Evolutionary conservation across 768 basidiomycete species (phyloP).

Genomic region (Tricholomella constricta): DNA sequence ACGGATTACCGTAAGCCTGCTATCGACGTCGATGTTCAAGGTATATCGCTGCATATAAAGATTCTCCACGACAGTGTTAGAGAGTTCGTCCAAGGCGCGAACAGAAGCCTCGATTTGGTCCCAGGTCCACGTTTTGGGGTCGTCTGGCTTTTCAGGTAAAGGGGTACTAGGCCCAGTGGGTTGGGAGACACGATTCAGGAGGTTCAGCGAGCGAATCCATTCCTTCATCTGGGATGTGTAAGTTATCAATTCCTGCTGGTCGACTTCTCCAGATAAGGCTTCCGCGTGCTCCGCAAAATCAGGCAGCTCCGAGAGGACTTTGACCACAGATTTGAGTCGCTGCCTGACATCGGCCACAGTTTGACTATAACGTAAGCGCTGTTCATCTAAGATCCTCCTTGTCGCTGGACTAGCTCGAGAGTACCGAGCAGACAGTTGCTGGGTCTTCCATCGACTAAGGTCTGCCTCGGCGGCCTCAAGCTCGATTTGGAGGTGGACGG

Average conservation of each 20-base stretch:
- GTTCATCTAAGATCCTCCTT: slow-evolving; percentile 1
- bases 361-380: neutral
- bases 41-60: neutral
- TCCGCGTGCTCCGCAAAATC: neutral
- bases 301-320: neutral
- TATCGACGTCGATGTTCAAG: neutral
- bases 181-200: neutral
- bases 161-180: too few species aligned
- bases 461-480: slow-evolving; percentile 5
- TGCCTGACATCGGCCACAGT: neutral
- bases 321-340: neutral
- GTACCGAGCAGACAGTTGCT: slow-evolving; percentile 3
- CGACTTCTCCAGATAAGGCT: neutral
- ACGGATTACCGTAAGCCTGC: neutral
- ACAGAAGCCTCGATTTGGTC: slow-evolving; percentile 4
- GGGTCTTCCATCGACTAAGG: slow-evolving; percentile 9
- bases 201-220: slow-evolving; percentile 3
- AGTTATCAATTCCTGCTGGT: neutral
- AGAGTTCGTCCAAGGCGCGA: neutral
- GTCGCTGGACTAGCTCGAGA: slow-evolving; percentile 1
- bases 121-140: slow-evolving; percentile 9
- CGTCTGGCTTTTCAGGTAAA: neutral
- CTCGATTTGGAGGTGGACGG: slow-evolving; percentile 12
- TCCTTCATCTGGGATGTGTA: slow-evolving; percentile 6
- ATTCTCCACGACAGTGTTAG: neutral